Percentiles rank a stretch among this genome's conserved stretches.
These are phyloP conservation scores for Asterophora lycoperdoides DNA, from an alignment of 768 basidiomycete species.

Conservation along the genomic window DNA sequence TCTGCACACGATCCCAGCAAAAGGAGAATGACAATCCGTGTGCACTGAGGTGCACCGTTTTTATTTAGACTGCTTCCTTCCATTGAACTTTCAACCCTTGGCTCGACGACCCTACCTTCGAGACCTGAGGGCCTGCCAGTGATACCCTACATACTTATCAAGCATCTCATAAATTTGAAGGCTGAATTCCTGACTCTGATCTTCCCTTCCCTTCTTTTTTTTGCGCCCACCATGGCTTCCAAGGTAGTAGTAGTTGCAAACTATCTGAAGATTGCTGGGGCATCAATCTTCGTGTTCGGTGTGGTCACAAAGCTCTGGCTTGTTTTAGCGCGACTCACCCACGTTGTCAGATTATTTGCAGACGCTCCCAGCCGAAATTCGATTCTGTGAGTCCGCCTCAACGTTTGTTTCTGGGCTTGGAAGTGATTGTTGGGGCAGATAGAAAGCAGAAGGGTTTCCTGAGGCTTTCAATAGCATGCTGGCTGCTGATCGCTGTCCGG, in stretches of 20 bases:
- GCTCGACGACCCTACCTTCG: background rate
- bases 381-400: slow-evolving; percentile 11
- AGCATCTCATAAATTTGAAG: no score
- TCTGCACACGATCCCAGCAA: no score
- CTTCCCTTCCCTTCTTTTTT: background rate
- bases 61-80: background rate
- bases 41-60: background rate
- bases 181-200: no score
- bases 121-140: no score
- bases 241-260: slow-evolving; percentile 10
- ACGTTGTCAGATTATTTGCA: slow-evolving; percentile 17
- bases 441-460: slow-evolving; percentile 15
- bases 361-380: slow-evolving; percentile 17
- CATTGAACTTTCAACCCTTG: background rate
- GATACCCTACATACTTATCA: background rate
- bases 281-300: slow-evolving; percentile 20
- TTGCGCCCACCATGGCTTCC: slow-evolving; percentile 1
- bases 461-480: slow-evolving; percentile 15
- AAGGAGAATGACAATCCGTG: no score
- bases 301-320: background rate
- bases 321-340: background rate
- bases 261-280: slow-evolving; percentile 19
- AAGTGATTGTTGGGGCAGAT: slow-evolving; percentile 5
- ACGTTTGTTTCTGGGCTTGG: background rate
- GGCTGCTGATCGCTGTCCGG: slow-evolving; percentile 15